A percentile compares a stretch with the other conserved stretches of the same genome.
Conservation (phyloP, 208 protist species). For the Vickermania ingenoplastis region DNA sequence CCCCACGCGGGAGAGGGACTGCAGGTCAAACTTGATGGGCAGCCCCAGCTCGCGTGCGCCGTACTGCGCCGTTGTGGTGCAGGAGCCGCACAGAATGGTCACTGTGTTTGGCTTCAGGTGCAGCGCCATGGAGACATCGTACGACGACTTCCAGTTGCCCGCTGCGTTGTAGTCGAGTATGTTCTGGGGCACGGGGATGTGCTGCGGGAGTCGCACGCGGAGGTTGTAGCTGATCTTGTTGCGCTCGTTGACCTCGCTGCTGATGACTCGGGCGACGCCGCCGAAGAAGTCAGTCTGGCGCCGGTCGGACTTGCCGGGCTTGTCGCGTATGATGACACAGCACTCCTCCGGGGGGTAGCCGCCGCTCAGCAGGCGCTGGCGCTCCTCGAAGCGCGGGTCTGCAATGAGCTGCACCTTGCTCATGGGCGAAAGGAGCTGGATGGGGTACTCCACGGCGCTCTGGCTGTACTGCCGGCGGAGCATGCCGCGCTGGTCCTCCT, state of each 20-base stretch:
- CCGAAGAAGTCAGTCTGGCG: constrained; percentile 5
- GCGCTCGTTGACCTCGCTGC: constrained; percentile 15
- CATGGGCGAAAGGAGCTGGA: constrained; percentile 40
- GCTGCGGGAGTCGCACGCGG: constrained; percentile 24
- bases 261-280: constrained; percentile 8
- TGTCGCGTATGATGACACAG: neutral
- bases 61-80: constrained; percentile 62
- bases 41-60: constrained; percentile 82
- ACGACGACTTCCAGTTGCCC: constrained; percentile 61
- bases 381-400: constrained; percentile 70
- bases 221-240: constrained; percentile 28
- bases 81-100: constrained; percentile 55
- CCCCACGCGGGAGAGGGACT: constrained; percentile 60
- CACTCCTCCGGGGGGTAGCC: neutral
- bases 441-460: constrained; percentile 72
- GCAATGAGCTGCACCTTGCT: constrained; percentile 52
- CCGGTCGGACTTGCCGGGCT: neutral
- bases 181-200: constrained; percentile 33
- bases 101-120: constrained; percentile 41
- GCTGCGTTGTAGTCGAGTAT: constrained; percentile 37
- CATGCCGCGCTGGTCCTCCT: constrained; percentile 33
- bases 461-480: constrained; percentile 59
- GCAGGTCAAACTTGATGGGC: constrained; percentile 62
- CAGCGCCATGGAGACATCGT: constrained; percentile 45
- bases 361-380: constrained; percentile 30